phyloP scores from a whole-genome alignment of 176 grass and related monocot species.

The Typha latifolia region DNA sequence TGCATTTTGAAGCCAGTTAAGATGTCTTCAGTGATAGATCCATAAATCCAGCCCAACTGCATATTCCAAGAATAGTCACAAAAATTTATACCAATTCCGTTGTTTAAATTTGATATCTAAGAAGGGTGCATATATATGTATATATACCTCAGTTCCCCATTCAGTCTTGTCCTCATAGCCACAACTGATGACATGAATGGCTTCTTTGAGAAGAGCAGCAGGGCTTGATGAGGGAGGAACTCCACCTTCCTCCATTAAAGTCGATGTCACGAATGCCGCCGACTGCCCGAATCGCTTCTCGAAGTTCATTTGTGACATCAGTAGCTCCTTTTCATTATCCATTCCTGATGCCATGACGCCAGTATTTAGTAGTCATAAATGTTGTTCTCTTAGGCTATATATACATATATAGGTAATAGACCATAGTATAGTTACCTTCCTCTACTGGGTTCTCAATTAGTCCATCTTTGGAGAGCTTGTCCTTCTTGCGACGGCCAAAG shows the following conservation, averaged over 20 bases:
- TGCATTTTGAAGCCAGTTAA: constrained; percentile 99
- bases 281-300: constrained; percentile 98
- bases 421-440: not conserved
- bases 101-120: not conserved
- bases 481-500: constrained; percentile 82
- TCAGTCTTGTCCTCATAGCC: constrained; percentile 97
- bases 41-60: constrained; percentile 98
- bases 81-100: not conserved
- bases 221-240: constrained; percentile 90
- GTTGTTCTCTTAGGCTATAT: too few species aligned
- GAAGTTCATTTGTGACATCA: constrained; percentile 99
- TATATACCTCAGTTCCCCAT: constrained; percentile 78
- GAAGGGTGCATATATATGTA: too few species aligned
- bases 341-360: constrained; percentile 30
- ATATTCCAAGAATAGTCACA: not conserved
- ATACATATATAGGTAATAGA: not conserved
- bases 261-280: constrained; percentile 86
- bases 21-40: constrained; percentile 99
- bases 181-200: constrained; percentile 99
- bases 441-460: constrained; percentile 31
- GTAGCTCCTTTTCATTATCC: constrained; percentile 77
- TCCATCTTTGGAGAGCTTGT: constrained; percentile 53
- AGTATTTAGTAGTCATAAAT: not conserved
- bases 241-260: constrained; percentile 98
- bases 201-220: constrained; percentile 92